phyloP scores from a whole-genome alignment of 2,329 filamentous ascomycete species.

The Elsinoe perseae region DNA sequence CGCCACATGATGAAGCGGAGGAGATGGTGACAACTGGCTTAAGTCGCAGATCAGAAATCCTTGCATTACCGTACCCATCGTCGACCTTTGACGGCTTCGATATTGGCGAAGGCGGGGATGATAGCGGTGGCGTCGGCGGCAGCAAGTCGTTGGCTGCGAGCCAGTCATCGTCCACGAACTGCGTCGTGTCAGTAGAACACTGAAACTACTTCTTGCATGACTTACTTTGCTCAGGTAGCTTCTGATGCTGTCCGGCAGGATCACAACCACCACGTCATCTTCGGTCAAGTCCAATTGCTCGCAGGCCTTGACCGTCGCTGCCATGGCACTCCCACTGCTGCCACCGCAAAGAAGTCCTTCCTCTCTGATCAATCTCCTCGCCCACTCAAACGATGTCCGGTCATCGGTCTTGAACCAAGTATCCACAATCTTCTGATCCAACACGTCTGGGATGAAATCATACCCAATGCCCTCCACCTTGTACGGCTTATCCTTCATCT shows the following conservation, averaged over 20 bases:
- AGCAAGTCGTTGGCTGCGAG: slow-evolving; percentile 92
- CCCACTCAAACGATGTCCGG: slow-evolving; percentile 78
- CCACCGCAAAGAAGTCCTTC: slow-evolving; percentile 91
- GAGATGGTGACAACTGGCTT: slow-evolving; percentile 88
- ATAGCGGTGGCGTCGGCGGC: slow-evolving; percentile 49
- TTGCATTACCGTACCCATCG: slow-evolving; percentile 70
- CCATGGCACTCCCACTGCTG: slow-evolving; percentile 86
- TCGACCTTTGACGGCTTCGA: slow-evolving; percentile 32
- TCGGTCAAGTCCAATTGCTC: slow-evolving; percentile 70
- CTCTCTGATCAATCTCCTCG: slow-evolving; percentile 84
- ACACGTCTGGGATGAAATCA: slow-evolving; percentile 92
- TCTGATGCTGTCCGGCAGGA: slow-evolving; percentile 91
- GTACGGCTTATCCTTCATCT: slow-evolving; percentile 74
- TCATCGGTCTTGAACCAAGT: slow-evolving; percentile 99
- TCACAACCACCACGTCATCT: slow-evolving; percentile 80
- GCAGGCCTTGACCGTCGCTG: slow-evolving; percentile 67
- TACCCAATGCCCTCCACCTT: slow-evolving; percentile 99
- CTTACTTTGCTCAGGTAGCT: slow-evolving; percentile 84
- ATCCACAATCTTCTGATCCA: slow-evolving; percentile 72
- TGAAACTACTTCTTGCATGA: background rate
- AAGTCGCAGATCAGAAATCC: slow-evolving; percentile 72
- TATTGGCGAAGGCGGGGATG: slow-evolving; percentile 27
- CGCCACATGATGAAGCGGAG: slow-evolving; percentile 62
- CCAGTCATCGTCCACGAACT: slow-evolving; percentile 98
- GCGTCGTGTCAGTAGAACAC: background rate